Conservation (phyloP, 176 grass and related monocot species). For the Tillandsia leiboldiana region DNA sequence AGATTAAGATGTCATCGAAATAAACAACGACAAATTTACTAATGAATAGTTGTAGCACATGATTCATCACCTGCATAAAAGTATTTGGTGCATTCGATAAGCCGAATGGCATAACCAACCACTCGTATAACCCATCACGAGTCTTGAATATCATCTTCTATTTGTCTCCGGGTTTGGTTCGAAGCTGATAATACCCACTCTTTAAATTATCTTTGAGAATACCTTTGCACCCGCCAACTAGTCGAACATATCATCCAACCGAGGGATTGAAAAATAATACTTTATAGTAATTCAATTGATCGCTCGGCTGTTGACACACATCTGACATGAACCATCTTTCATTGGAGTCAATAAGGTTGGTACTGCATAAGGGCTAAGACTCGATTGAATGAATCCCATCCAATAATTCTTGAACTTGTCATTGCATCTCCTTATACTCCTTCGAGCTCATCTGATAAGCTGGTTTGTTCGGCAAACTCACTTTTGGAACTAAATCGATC, state of each 20-base stretch:
- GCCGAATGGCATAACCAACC: background rate
- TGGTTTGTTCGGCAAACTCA: background rate
- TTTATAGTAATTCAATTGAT: background rate
- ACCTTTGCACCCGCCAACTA: background rate
- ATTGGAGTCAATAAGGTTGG: background rate
- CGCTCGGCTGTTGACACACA: background rate
- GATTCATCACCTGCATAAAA: background rate
- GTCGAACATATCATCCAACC: too few species aligned
- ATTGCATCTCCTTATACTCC: conserved; percentile 3
- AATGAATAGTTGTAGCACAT: background rate
- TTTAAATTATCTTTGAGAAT: background rate
- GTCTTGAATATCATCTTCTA: too few species aligned
- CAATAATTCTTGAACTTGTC: background rate
- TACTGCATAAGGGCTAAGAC: background rate
- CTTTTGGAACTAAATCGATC: conserved; percentile 4
- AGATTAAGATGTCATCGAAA: conserved; percentile 4
- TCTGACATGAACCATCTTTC: background rate
- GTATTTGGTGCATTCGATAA: background rate
- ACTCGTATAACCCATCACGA: too few species aligned
- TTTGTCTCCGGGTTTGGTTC: too few species aligned
- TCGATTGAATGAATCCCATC: background rate
- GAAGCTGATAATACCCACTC: too few species aligned
- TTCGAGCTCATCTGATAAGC: background rate
- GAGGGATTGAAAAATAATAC: background rate
- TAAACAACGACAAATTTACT: background rate